Evolutionary conservation across 2,329 filamentous ascomycete species (phyloP), one percentile per base, ranked within the genome.

Genomic region (Eurotiales sp.): DNA sequence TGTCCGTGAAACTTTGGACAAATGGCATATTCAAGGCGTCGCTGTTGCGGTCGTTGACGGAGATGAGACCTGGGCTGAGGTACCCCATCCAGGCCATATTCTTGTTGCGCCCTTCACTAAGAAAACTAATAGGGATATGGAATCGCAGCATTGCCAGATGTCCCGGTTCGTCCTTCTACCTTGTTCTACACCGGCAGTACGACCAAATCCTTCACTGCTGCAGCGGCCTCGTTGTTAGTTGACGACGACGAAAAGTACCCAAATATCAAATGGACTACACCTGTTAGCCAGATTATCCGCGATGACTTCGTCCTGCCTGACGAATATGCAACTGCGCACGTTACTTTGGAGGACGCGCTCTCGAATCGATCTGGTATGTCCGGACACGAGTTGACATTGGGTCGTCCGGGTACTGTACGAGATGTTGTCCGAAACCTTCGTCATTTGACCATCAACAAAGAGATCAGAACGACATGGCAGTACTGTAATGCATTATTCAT

Each of bases 401-500:
- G 48, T 27, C 41, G 51, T 25, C 58, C 62, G 27, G 50, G 53
- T 6, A 64, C 58, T 1, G 46, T 73, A 2, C 63, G 65, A 25
- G 70, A 74, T 39, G 60, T 70, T 34, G 67, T 72, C 14, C 65
- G 68, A 22, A 65, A 61, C 29, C 58, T 81, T 47, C 70, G 74
- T 3, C 59, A 78, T 56, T 63, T 80, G 4, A 70, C 67, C 2
- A 60, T 75, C 32, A 71, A 63, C 7, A 62, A 64, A 5, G 56
- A 71, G 23, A 63, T 75, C 15, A 68, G 77, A 11, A 72, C 70
- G 0, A 64, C 58, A 10, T 77, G 61, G 44, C 70, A 77, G 55
- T 82, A 82, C 62, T 74, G 70, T 65, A 82, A 82, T 58, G 62
- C 77, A 19, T 77, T 81, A 73, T 82, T 69, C 59, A 70, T 72